phyloP scores from a whole-genome alignment of 2,329 filamentous ascomycete genomes.

The Fusarium sambucinum region DNA sequence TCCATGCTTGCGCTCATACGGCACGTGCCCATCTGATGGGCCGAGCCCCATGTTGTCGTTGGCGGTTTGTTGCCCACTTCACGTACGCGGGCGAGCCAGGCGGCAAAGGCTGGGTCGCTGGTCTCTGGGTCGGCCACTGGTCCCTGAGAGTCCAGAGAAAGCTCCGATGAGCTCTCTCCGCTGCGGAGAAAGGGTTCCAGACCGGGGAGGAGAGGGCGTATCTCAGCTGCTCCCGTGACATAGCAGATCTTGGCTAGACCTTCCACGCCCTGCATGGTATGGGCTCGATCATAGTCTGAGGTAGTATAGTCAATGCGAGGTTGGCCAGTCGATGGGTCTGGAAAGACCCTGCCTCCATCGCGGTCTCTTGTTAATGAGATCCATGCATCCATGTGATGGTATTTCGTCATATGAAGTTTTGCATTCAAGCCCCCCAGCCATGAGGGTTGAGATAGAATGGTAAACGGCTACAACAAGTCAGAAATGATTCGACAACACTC shows the following conservation, averaged over 20 bases:
- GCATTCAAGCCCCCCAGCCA: conserved; percentile 77
- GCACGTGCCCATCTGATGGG: conserved; percentile 85
- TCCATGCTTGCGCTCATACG: conserved; percentile 71
- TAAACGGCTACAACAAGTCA: conserved; percentile 65
- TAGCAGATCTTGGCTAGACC: conserved; percentile 82
- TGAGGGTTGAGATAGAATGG: conserved; percentile 71
- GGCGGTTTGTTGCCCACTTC: conserved; percentile 64
- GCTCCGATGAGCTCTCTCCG: conserved; percentile 35
- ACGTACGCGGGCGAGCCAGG: conserved; percentile 68
- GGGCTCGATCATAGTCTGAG: conserved; percentile 77
- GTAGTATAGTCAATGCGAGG: conserved; percentile 77
- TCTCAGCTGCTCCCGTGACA: conserved; percentile 82
- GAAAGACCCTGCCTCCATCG: conserved; percentile 79
- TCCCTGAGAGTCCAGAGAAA: conserved; percentile 32
- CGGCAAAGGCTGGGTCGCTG: conserved; percentile 69
- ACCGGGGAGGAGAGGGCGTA: conserved; percentile 73
- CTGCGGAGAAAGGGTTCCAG: conserved; percentile 70
- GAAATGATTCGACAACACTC: conserved; percentile 13
- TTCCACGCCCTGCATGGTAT: conserved; percentile 78
- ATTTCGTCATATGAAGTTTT: conserved; percentile 77
- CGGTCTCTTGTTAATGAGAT: conserved; percentile 82
- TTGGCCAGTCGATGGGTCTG: conserved; percentile 74
- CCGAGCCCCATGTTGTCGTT: conserved; percentile 70
- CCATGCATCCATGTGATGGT: conserved; percentile 76
- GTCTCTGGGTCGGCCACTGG: conserved; percentile 58